Evolutionary conservation across 768 basidiomycete genomes (phyloP).

Genomic region (Scleroderma bovista): DNA sequence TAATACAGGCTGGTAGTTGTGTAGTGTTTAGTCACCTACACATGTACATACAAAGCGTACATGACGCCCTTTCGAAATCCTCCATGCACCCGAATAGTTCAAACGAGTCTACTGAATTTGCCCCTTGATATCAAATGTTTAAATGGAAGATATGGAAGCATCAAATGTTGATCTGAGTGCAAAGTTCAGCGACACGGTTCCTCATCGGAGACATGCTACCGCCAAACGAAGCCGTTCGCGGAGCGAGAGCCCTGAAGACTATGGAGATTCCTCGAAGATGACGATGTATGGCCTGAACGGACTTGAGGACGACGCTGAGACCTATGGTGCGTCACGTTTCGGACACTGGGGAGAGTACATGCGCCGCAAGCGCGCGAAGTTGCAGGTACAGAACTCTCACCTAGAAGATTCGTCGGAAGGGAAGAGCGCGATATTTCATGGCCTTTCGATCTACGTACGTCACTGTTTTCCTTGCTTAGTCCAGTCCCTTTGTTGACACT

Average conservation of each 20-base stretch:
- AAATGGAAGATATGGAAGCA: background rate
- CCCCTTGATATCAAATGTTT: background rate
- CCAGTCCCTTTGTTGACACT: background rate
- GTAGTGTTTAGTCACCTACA: no score
- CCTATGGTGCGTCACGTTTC: conserved; percentile 76
- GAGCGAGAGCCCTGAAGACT: conserved; percentile 4
- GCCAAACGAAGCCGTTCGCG: conserved; percentile 34
- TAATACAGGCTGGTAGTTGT: no score
- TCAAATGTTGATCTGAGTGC: no score
- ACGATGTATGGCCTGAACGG: conserved; percentile 10
- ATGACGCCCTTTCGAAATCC: no score
- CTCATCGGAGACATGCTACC: no score
- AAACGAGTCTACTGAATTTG: no score
- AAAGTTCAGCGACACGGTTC: no score
- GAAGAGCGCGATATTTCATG: conserved; percentile 58
- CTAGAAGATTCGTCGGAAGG: conserved; percentile 21
- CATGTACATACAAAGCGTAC: no score
- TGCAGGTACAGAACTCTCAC: conserved; percentile 71
- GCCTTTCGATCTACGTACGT: conserved; percentile 78
- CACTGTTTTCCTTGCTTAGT: background rate
- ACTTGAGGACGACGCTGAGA: conserved; percentile 34
- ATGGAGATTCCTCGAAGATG: conserved; percentile 1
- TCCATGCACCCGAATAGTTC: no score
- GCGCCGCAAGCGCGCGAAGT: conserved; percentile 83
- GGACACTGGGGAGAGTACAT: conserved; percentile 88